phyloP scores from a whole-genome alignment of 2,329 filamentous ascomycete genomes.

The Xylariaceae sp. region DNA sequence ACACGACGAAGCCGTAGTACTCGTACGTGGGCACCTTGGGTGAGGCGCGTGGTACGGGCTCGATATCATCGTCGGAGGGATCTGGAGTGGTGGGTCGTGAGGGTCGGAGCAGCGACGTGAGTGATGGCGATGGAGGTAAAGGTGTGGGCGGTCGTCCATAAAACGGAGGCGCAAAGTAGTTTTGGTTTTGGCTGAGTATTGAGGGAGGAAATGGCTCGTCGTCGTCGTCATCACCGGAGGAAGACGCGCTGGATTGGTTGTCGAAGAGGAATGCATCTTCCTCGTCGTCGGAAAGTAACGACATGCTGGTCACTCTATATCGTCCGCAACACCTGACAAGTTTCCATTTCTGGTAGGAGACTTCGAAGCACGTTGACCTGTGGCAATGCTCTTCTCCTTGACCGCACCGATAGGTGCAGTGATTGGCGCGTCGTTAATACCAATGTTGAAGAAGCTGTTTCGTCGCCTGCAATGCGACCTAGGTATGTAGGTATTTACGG shows the following conservation, averaged over 20 bases:
- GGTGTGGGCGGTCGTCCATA: slow-evolving; percentile 97
- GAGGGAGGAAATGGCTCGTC: slow-evolving; percentile 37
- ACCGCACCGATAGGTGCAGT: too few species aligned
- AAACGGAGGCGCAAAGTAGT: slow-evolving; percentile 74
- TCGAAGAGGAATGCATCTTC: slow-evolving; percentile 25
- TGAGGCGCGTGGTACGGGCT: slow-evolving; percentile 73
- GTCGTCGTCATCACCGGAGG: slow-evolving; percentile 21
- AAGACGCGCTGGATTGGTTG: slow-evolving; percentile 28
- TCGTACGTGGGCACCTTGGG: slow-evolving; percentile 98
- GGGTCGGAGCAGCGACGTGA: slow-evolving; percentile 85
- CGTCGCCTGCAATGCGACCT: too few species aligned
- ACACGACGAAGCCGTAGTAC: slow-evolving; percentile 97
- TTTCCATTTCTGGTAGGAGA: background rate
- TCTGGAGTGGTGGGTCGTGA: slow-evolving; percentile 93
- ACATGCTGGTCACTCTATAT: slow-evolving; percentile 20
- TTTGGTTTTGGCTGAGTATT: slow-evolving; percentile 48
- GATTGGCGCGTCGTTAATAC: too few species aligned
- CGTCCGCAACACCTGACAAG: background rate
- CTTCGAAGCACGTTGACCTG: background rate
- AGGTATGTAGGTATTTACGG: too few species aligned
- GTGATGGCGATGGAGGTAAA: slow-evolving; percentile 81
- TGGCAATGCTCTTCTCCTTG: too few species aligned
- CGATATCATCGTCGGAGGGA: slow-evolving; percentile 78
- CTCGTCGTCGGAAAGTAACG: slow-evolving; percentile 26
- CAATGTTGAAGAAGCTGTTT: too few species aligned